phyloP scores from a whole-genome alignment of 2,329 filamentous ascomycete genomes.

The Cucurbitaria berberidis region DNA sequence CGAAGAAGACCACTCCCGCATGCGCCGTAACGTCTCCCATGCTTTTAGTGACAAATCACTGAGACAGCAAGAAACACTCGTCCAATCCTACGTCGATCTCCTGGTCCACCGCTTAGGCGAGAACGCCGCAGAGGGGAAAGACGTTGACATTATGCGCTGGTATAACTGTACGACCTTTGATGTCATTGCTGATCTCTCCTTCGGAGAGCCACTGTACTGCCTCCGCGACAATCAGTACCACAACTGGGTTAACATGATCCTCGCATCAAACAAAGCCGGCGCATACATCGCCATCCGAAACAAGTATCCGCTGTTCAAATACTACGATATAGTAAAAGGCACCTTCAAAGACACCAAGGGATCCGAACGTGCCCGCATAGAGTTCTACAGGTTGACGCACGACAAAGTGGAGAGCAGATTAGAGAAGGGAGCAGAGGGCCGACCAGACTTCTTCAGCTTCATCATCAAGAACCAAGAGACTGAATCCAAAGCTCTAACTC shows the following conservation, averaged over 20 bases:
- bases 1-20: constrained; percentile 42
- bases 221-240: constrained; percentile 37
- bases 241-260: constrained; percentile 37
- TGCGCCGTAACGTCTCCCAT: constrained; percentile 48
- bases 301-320: constrained; percentile 25
- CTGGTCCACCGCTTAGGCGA: constrained; percentile 45
- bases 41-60: constrained; percentile 54
- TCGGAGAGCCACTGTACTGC: constrained; percentile 41
- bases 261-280: constrained; percentile 12
- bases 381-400: constrained; percentile 23
- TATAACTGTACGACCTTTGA: constrained; percentile 38
- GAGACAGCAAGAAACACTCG: constrained; percentile 48
- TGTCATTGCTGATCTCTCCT: constrained; percentile 40
- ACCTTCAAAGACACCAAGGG: constrained; percentile 18
- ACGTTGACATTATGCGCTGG: constrained; percentile 38
- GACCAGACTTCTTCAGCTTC: constrained; percentile 36
- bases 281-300: constrained; percentile 19
- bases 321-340: constrained; percentile 16
- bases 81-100: constrained; percentile 50
- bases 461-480: constrained; percentile 31
- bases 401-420: constrained; percentile 28
- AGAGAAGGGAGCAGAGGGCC: constrained; percentile 13
- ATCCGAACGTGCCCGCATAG: constrained; percentile 10
- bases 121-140: constrained; percentile 9
- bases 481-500: constrained; percentile 20